Percentiles rank a stretch among this genome's conserved stretches.
phyloP scores from a whole-genome alignment of 148 eudicot genomes.

The Vaccinium darrowii region DNA sequence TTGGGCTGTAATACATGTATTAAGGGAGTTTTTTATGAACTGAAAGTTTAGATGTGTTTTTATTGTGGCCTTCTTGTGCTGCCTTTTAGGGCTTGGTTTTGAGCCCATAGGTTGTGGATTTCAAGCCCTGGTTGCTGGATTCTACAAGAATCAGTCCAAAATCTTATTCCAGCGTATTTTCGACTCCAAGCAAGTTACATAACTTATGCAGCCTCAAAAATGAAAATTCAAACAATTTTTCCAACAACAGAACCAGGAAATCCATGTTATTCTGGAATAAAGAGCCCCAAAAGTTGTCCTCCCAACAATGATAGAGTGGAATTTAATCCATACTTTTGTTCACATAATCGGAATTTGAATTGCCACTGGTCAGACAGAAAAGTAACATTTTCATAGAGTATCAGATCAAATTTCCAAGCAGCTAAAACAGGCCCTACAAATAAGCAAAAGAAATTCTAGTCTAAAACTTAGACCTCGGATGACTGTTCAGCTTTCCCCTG shows the following conservation, averaged over 20 bases:
- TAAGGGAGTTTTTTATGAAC: too few species aligned
- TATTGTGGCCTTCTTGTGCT: too few species aligned
- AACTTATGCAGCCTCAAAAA: neutral
- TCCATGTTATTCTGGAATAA: neutral
- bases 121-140: too few species aligned
- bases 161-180: too few species aligned
- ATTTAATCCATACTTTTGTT: neutral
- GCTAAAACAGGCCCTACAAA: slow-evolving; percentile 8
- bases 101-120: too few species aligned
- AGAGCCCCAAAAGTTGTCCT: neutral
- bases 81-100: too few species aligned
- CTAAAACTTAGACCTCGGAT: neutral
- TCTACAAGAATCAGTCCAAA: too few species aligned
- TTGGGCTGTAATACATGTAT: too few species aligned
- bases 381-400: neutral
- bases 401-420: neutral
- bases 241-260: neutral
- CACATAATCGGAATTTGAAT: neutral
- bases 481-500: neutral
- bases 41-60: too few species aligned
- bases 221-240: neutral
- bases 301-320: neutral
- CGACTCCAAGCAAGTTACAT: too few species aligned
- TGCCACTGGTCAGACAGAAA: neutral
- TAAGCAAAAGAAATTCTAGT: neutral